phyloP scores from a whole-genome alignment of 345 rosid species.

The Eucalyptus marginata region DNA sequence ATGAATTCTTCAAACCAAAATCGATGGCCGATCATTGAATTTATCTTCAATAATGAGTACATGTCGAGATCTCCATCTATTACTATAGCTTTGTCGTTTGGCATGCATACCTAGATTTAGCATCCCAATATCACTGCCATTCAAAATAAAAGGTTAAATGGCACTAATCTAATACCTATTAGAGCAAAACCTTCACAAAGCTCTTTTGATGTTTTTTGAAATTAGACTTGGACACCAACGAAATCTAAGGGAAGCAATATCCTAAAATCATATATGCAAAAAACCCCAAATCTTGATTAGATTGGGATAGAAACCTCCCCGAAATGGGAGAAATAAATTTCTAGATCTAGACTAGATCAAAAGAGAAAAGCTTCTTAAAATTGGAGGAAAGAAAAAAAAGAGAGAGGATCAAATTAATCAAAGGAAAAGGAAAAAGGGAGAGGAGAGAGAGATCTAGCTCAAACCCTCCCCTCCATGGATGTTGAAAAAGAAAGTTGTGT shows the following conservation, averaged over 20 bases:
- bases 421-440: too few species aligned
- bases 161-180: background rate
- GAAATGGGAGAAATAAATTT: background rate
- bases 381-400: background rate
- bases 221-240: background rate
- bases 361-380: background rate
- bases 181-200: background rate
- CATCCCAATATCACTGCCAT: background rate
- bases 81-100: rapidly evolving
- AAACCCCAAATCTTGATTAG: background rate
- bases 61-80: background rate
- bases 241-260: too few species aligned
- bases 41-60: background rate
- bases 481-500: background rate
- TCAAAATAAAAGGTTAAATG: too few species aligned
- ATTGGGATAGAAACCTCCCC: background rate
- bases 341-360: background rate
- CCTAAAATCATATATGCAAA: background rate
- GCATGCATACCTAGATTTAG: background rate
- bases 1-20: background rate
- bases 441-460: background rate
- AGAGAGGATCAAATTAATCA: background rate
- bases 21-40: rapidly evolving
- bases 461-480: background rate
- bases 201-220: background rate